Base-by-base conservation (phyloP, 257 asterid species). In the Petunia axillaris region DNA sequence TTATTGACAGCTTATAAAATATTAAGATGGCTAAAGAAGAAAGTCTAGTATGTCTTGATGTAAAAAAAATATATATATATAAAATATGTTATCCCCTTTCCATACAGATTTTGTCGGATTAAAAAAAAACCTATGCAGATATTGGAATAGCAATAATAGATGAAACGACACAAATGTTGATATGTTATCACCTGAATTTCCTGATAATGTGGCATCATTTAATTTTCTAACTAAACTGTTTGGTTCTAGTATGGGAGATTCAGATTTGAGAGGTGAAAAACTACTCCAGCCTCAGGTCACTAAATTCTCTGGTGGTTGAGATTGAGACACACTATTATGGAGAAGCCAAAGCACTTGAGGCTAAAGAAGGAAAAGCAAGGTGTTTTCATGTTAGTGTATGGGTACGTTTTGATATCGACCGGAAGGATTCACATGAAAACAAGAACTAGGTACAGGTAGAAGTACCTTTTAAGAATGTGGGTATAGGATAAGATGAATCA, bases 251-350 rank as follows among this genome's bases (percentile, higher is more conserved):
- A 58, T 5, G 63, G 37, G 37, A 58, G 63, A n/a, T 58, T n/a
- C 36, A 58, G 63, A 58, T n/a, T 15, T 15, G 63, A 2, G 36
- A 6, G n/a, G 36, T 58, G n/a, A n/a, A 58, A 2, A 58, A 58
- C 25, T 25, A 25, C 25, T 25, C 25, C 25, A 25, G 25, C 25
- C 25, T 25, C 25, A 25, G 25, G 25, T 48, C 35, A 71, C 43
- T 25, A 71, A 52, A 48, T 55, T 67, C 64, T 81, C 74, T 58
- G 86, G 84, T 82, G 3, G 86, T 64, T 80, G 82, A 77, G 81
- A 85, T 76, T 57, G 73, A 63, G 85, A 78, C 80, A 83, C 37
- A 38, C 52, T 63, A 78, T 79, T 41, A 40, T n/a, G 62, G 73
- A 46, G 76, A 70, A 46, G 58, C 58, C 76, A 25, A 25, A 25